Evolutionary conservation across 768 basidiomycete species (phyloP), one percentile per base, ranked within the genome.

Genomic region (Tulasnella sp.): DNA sequence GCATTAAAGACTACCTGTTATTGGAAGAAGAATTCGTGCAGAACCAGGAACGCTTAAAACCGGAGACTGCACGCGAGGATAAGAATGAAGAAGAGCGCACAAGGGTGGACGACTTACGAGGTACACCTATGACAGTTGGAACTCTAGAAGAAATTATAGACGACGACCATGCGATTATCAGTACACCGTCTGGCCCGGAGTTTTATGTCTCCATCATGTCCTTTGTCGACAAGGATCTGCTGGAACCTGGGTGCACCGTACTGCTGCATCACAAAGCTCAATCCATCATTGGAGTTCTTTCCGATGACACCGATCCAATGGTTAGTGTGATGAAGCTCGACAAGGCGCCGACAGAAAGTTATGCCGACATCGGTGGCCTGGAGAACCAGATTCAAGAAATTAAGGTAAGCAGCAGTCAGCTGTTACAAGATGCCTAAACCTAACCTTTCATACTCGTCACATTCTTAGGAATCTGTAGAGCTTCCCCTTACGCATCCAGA

Each of bases 241-340:
- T 99, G 45, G 95, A 99, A 64, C 95, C 95, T 4, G 88, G 90
- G 1, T 98, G 95, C 64, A 80, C 89, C 53, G 91, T 99, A 2
- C 67, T 99, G 25, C 69, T 98, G 29, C 93, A 99, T 61, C 91
- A 99, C 72, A 95, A 95, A 75, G 87, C 81, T 15, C 87, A 92
- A 58, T 76, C 90, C 0, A 81, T 99, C 55, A 86, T 98, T 48
- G 95, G 95, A 59, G 93, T 98, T 22, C 71, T 99, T 37, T 83
- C 88, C 56, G 93, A 99, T 62, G 93, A 99, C 62, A 73, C 83
- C 10, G 88, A 99, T 62, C 95, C 95, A 3, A 77, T 95, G 69
- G 92, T 98, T 58, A 93, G 81, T 63, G 86, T 96, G 62, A 98
- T 98, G 92, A 95, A 96, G 64, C 76, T 98, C 44, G 92, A 98